Evolutionary conservation across 805 yeast genomes (phyloP), one percentile per base, ranked within the genome.

Genomic region (Metschnikowia henanensis): DNA sequence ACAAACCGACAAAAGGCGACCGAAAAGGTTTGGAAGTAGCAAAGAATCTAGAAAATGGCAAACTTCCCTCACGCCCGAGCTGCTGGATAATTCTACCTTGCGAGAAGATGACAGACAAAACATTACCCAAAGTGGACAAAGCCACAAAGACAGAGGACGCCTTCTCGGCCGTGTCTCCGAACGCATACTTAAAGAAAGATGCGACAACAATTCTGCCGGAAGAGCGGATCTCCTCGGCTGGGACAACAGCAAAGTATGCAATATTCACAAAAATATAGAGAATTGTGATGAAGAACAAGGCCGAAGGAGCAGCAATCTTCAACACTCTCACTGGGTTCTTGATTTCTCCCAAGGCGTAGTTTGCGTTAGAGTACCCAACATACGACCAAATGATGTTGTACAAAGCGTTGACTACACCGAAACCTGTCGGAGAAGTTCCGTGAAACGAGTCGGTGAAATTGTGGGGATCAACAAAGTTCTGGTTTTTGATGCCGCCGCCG

Each of bases 321-420:
- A 85, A 76, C 37, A 87, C 81, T 55, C 78, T 77, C 36, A 78
- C 77, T 2, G 95, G 94, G 61, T 87, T 76, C 60, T 78, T 82
- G 38, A 81, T 80, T 66, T 87, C 95, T 56, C 90, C 87, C 37
- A 86, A 72, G 5, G 94, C 92, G 56, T 87, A 86, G 65, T 87
- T 86, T 40, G 84, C 91, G 59, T 87, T 87, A 30, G 91, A 83
- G 61, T 86, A 87, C 39, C 95, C 95, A 55, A 85, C 79, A 55
- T 80, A 87, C 2, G 92, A 84, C 92, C 92, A 87, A 58, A 87
- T 86, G 44, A 87, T 87, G 57, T 84, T 85, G 68, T 85, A 86
- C 43, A 87, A 72, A 6, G 94, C 90, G 53, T 81, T 83, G 45
- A 83, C 87, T 40, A 82, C 72, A 51, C 88, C 87, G 54, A 75